Base-by-base conservation (phyloP, 805 yeast genomes). In the Lipomyces lipofer region DNA sequence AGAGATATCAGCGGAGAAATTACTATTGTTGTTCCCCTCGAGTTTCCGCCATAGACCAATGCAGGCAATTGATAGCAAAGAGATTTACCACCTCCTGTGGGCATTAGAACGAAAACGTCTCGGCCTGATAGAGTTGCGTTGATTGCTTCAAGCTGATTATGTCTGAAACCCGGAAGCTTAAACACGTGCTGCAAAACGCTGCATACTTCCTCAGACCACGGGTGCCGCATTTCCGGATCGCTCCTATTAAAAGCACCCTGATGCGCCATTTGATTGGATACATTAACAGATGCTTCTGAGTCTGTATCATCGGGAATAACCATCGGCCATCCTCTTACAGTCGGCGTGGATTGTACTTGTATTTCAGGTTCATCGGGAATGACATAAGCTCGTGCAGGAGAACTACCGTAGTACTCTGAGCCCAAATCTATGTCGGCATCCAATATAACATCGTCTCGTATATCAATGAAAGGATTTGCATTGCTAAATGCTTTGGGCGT, bases 1-100 rank as follows among this genome's bases (percentile, higher is more conserved):
- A 94, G 78, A 1, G 99, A 92, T 35, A 94, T 89, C 60, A 94
- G 78, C 0, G 99, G 99, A 0, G 98, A 92, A 6, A 94, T 81
- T 5, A 94, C 99, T 35, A 94, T 80, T 0, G 98, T 89, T 0
- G 94, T 85, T 13, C 97, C 98, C 15, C 71, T 72, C 0, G 96
- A 88, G 21, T 69, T 75, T 1, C 97, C 97, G 1, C 84, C 75
- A 39, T 77, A 75, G 1, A 92, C 83, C 42, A 94, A 74, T 0
- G 99, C 97, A 0, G 99, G 98, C 33, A 94, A 75, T 70, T 94
- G 99, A 70, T 91, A 94, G 68, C 99, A 94, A 28, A 94, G 72
- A 0, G 98, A 91, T 67, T 94, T 94, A 47, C 99, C 99, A 47
- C 99, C 99, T 35, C 99, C 99, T 0, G 99, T 94, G 0, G 99